Conservation (phyloP, 805 yeast genomes). For the Wickerhamomyces bovis region DNA sequence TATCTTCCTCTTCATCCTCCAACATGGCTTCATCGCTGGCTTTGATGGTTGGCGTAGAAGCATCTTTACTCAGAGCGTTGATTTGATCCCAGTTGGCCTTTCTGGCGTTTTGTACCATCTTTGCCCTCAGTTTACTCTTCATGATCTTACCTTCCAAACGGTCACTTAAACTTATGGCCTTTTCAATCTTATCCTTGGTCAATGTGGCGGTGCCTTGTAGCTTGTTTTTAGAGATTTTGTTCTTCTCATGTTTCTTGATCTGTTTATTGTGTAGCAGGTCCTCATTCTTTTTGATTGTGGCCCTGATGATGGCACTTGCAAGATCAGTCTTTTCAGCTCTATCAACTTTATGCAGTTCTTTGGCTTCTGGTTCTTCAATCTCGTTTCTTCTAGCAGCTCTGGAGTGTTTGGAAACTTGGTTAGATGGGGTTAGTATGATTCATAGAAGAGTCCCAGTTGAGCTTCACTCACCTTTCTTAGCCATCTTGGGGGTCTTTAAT, state of each 20-base stretch:
- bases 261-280: conserved; percentile 47
- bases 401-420: conserved; percentile 53
- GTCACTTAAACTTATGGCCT: conserved; percentile 47
- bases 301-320: conserved; percentile 59
- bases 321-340: conserved; percentile 55
- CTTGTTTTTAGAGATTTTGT: conserved; percentile 24
- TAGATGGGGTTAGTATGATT: not conserved
- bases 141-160: conserved; percentile 55
- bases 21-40: not conserved
- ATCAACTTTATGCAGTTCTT: conserved; percentile 46
- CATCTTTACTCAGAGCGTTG: conserved; percentile 39
- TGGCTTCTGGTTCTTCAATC: conserved; percentile 39
- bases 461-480: conserved; percentile 20
- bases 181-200: conserved; percentile 37
- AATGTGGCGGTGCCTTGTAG: conserved; percentile 28
- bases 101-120: conserved; percentile 53
- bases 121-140: conserved; percentile 59
- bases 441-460: not conserved
- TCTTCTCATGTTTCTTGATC: conserved; percentile 33
- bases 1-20: conserved; percentile 11
- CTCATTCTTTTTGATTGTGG: conserved; percentile 60
- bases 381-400: conserved; percentile 75
- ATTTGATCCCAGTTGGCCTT: conserved; percentile 71
- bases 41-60: not conserved
- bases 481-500: conserved; percentile 12